Evolutionary conservation across 164 flowering plant species (phyloP), one percentile per base, ranked within the genome.

Genomic region (Kingdonia uniflora): DNA sequence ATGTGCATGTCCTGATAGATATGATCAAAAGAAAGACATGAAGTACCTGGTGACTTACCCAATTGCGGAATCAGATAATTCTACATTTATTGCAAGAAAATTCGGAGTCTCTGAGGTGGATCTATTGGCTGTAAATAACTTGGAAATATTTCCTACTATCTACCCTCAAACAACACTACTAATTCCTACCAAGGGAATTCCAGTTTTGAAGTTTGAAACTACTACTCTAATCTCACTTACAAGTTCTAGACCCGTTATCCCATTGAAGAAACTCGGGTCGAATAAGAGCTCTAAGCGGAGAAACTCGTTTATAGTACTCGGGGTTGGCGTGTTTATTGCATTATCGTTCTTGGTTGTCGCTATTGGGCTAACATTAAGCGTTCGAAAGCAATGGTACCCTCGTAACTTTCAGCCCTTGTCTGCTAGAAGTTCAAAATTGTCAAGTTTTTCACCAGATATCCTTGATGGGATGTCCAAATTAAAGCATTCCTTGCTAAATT

Each of bases 41-140:
- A 46, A 68, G 52, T 72, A 62, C 62, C 71, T 79, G 17, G 72
- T 79, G n/a, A 76, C 80, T 17, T 79, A 79, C 54, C 79, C 80
- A 21, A 22, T 79, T 21, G 39, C 62, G 10, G 58, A 55, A 41
- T 49, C 45, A 6, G 84, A 76, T 43, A 24, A 56, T 12, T 23
- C 52, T 20, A 14, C 2, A 6, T 50, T 13, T 11, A 65, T 76
- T 2, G 71, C 68, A 13, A 13, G 5, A 5, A 64, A 68, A 23
- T 76, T 76, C 42, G 60, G 60, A 14, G 68, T 71, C 2, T 15
- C 55, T 16, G 63, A 61, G 51, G 21, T 24, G 29, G 47, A 40
- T 52, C 65, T 79, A 52, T 60, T 54, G 64, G 60, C 19, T 52
- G 76, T 58, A 2, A 79, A 79, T 48, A 49, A 44, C 11, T 47